Conservation (phyloP, 2,329 filamentous ascomycete species). For the Chaetomiaceae sp. region DNA sequence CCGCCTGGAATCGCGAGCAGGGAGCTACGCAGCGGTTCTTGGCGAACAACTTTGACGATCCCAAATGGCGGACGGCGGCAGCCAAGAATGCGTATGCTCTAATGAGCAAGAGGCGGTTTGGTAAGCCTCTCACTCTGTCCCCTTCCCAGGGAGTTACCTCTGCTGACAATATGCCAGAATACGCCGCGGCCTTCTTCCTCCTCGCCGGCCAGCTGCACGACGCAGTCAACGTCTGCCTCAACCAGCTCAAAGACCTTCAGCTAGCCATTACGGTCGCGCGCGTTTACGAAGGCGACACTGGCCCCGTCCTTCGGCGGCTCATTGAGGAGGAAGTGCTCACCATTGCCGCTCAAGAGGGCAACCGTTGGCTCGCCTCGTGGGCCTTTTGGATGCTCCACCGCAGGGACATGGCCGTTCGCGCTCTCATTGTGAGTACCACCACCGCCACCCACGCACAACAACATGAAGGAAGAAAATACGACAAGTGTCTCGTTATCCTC, state of each 20-base stretch:
- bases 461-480: too few species aligned
- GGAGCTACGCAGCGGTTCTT: constrained; percentile 71
- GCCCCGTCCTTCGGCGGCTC: constrained; percentile 66
- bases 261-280: constrained; percentile 83
- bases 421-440: constrained; percentile 62
- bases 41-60: constrained; percentile 84
- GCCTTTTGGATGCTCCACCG: constrained; percentile 87
- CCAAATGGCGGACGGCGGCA: constrained; percentile 82
- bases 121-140: constrained; percentile 40
- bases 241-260: constrained; percentile 83
- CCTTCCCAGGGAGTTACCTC: too few species aligned
- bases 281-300: constrained; percentile 82
- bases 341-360: constrained; percentile 72
- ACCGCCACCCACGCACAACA: background rate
- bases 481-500: too few species aligned
- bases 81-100: constrained; percentile 95
- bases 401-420: constrained; percentile 77
- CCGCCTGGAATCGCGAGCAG: constrained; percentile 84
- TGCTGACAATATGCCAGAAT: constrained; percentile 52
- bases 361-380: constrained; percentile 94
- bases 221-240: constrained; percentile 79
- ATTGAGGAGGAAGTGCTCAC: constrained; percentile 76
- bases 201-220: constrained; percentile 80
- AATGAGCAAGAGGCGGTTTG: constrained; percentile 83
- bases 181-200: constrained; percentile 93